Conservation (phyloP, 2,329 filamentous ascomycete species). For the Aspergillus intermedius region DNA sequence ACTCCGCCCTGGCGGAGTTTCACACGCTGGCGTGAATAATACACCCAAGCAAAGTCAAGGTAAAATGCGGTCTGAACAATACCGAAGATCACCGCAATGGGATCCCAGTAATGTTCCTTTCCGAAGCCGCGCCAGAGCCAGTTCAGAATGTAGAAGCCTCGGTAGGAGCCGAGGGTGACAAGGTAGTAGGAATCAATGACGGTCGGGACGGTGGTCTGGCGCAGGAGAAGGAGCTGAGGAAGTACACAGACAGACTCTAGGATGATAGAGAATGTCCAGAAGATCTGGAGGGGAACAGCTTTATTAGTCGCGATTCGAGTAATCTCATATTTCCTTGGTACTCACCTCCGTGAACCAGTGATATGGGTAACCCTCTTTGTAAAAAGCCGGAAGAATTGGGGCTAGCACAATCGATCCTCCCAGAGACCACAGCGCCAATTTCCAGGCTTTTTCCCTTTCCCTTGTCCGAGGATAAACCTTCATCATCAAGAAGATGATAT, state of each 20-base stretch:
- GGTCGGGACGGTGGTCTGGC: conserved; percentile 90
- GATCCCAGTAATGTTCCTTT: conserved; percentile 55
- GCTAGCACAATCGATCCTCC: conserved; percentile 60
- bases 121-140: conserved; percentile 70
- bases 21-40: conserved; percentile 86
- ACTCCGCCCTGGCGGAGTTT: conserved; percentile 84
- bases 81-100: conserved; percentile 76
- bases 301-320: background rate
- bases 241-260: conserved; percentile 88
- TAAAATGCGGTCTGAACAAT: conserved; percentile 85
- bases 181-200: conserved; percentile 98
- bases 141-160: conserved; percentile 82
- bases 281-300: conserved; percentile 47
- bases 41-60: conserved; percentile 93
- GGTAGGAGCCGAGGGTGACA: conserved; percentile 77
- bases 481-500: conserved; percentile 84
- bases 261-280: conserved; percentile 84
- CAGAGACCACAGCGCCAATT: conserved; percentile 66
- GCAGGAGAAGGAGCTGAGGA: conserved; percentile 82
- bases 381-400: conserved; percentile 66
- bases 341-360: conserved; percentile 37
- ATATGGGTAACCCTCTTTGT: conserved; percentile 48
- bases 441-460: conserved; percentile 90
- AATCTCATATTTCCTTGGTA: background rate
- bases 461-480: conserved; percentile 78